Conservation (phyloP, 108 stramenopile genomes). For the Discostella stelligeroides region DNA sequence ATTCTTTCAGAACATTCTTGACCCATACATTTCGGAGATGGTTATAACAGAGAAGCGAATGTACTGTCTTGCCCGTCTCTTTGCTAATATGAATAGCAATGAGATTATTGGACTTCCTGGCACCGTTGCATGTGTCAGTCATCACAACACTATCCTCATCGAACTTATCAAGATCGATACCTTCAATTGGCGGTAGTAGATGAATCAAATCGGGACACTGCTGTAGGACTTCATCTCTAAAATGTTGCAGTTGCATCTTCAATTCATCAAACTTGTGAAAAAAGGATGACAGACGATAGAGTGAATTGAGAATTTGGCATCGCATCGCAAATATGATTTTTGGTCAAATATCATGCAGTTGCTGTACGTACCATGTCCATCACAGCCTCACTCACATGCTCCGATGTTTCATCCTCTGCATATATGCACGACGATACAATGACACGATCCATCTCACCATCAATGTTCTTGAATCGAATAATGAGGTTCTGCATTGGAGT, state of each 20-base stretch:
- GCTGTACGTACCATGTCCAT: conserved; percentile 5
- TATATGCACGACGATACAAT: conserved; percentile 17
- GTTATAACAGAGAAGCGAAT: no score
- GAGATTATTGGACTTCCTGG: no score
- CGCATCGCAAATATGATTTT: not conserved
- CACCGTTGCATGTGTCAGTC: conserved; percentile 9
- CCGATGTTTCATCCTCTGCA: conserved; percentile 10
- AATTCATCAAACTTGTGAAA: not conserved
- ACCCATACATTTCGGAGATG: no score
- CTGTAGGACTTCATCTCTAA: not conserved
- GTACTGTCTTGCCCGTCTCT: no score
- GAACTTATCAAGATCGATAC: not conserved
- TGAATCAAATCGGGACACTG: conserved; percentile 2
- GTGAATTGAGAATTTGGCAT: not conserved
- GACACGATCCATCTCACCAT: conserved; percentile 8
- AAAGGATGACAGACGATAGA: not conserved
- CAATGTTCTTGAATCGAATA: conserved; percentile 9
- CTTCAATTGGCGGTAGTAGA: conserved; percentile 1
- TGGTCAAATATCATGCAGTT: no score
- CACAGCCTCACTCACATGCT: not conserved
- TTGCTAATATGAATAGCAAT: no score
- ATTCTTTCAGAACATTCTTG: no score
- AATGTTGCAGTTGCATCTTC: not conserved
- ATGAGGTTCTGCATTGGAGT: not conserved
- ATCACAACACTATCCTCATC: not conserved